These are phyloP conservation scores for Pythium folliculosum DNA, from an alignment of 352 stramenopile genomes.

Conservation along the genomic window DNA sequence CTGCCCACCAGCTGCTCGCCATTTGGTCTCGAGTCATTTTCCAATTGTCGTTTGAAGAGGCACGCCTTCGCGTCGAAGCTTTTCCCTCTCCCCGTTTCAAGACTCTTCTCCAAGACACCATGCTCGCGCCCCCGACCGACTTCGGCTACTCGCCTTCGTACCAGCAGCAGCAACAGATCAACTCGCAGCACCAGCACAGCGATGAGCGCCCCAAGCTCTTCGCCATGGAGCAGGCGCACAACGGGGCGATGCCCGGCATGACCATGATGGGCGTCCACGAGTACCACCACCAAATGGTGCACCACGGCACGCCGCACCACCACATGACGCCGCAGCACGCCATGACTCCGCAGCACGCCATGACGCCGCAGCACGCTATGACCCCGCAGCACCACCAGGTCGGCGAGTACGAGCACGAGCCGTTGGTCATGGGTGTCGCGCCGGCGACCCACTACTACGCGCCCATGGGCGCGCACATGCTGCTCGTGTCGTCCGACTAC, in stretches of 20 bases:
- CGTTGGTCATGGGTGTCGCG: constrained; percentile 69
- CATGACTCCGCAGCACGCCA: constrained; percentile 45
- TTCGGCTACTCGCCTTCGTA: constrained; percentile 49
- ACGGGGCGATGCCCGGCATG: constrained; percentile 36
- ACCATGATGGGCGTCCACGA: constrained; percentile 31
- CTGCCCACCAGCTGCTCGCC: constrained; percentile 28
- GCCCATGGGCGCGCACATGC: constrained; percentile 58
- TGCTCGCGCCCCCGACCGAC: constrained; percentile 44
- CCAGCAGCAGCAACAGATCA: constrained; percentile 33
- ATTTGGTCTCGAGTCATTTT: constrained; percentile 32
- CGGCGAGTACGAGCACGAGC: constrained; percentile 65
- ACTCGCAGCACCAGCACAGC: constrained; percentile 41
- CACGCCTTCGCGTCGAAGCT: constrained; percentile 9
- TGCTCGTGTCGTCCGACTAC: constrained; percentile 73
- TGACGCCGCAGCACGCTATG: constrained; percentile 34
- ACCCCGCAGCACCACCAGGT: constrained; percentile 40
- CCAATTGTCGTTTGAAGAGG: constrained; percentile 30
- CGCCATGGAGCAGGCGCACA: constrained; percentile 40
- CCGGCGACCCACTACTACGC: constrained; percentile 54
- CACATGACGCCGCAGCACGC: constrained; percentile 34
- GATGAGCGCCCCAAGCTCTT: constrained; percentile 60
- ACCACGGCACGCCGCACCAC: constrained; percentile 35
- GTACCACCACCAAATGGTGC: constrained; percentile 40
- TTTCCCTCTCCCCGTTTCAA: constrained; percentile 1
- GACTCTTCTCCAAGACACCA: constrained; percentile 15